Evolutionary conservation across 208 protist species (phyloP), one percentile per base, ranked within the genome.

Genomic region (Crithidia bombi): DNA sequence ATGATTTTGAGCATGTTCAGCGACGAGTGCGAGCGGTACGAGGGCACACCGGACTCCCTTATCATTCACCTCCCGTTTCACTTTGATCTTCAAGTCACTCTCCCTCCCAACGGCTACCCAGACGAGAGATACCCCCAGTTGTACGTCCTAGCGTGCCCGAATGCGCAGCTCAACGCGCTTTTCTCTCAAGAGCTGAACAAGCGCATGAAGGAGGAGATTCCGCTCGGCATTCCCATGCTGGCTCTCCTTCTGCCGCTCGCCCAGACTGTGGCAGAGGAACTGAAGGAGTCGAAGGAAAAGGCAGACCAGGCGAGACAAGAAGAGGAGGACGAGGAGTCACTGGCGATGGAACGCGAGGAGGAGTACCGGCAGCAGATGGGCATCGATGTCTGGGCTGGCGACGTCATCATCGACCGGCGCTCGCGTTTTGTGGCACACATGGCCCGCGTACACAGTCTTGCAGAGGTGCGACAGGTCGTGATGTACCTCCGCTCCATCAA

Each of bases 341-440:
- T 67, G 6, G 26, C 49, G n/a, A 6, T 33, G 26, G 56, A 83
- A 47, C 15, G 30, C 4, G 41, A 78, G 10, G 80, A 73, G 43
- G 52, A 64, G 19, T 36, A 74, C 51, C 23, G 78, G 15, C 67
- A 77, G 41, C 49, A 82, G 35, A 59, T 52, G 36, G 14, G 56
- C 26, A 68, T 88, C 28, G 58, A 79, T 23, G 69, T 94, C 5
- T 90, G 82, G 78, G 51, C 74, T 23, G 68, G 91, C 19, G 76
- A 82, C 32, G 26, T 79, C n/a, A 88, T 96, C 59, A 56, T 63
- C 5, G 92, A 97, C 72, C 85, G 90, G 14, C 90, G 92, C 61
- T 94, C 88, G 2, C 93, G 90, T 49, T 97, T 97, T 50, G 72
- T 97, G 12, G 88, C 89, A 11, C 89, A 97, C 80, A 89, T 93